Conservation (phyloP, 495 filamentous ascomycete genomes). For the Penicillium desertorum region DNA sequence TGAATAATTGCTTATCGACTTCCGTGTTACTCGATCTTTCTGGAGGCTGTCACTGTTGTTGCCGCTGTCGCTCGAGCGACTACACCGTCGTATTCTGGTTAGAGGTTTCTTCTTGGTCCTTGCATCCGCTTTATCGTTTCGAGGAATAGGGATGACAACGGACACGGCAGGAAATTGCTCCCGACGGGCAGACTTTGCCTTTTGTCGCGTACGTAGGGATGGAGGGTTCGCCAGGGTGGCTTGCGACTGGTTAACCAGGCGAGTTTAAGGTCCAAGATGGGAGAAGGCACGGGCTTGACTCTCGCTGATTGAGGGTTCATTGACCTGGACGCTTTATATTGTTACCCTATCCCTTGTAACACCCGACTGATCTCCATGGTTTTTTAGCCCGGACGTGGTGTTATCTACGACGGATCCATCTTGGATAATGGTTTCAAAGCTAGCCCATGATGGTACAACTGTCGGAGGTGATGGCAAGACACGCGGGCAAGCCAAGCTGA, state of each 20-base stretch:
- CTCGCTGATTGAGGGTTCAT: not conserved
- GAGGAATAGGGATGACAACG: slow-evolving; percentile 7
- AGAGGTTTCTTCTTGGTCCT: slow-evolving; percentile 8
- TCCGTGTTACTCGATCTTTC: not conserved
- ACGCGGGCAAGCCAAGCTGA: not conserved
- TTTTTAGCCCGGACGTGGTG: not conserved
- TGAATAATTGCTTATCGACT: slow-evolving; percentile 2
- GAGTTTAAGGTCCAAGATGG: not conserved
- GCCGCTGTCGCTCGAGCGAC: slow-evolving; percentile 2
- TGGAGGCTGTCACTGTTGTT: no score
- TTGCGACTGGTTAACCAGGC: not conserved
- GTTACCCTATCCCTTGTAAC: not conserved
- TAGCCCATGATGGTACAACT: not conserved
- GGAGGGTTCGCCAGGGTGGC: not conserved
- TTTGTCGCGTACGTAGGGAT: slow-evolving; percentile 1
- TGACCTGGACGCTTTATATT: not conserved
- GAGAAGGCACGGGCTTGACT: not conserved
- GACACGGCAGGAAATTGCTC: slow-evolving; percentile 11
- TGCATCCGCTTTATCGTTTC: slow-evolving; percentile 7
- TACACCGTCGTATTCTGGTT: slow-evolving; percentile 5
- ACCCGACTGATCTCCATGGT: not conserved
- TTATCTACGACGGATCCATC: not conserved
- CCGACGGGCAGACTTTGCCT: not conserved
- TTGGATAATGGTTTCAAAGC: not conserved
- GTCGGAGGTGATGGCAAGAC: slow-evolving; percentile 1